Conservation (phyloP, 1,284 basidiomycete species). For the Trichosporon ovoides region DNA sequence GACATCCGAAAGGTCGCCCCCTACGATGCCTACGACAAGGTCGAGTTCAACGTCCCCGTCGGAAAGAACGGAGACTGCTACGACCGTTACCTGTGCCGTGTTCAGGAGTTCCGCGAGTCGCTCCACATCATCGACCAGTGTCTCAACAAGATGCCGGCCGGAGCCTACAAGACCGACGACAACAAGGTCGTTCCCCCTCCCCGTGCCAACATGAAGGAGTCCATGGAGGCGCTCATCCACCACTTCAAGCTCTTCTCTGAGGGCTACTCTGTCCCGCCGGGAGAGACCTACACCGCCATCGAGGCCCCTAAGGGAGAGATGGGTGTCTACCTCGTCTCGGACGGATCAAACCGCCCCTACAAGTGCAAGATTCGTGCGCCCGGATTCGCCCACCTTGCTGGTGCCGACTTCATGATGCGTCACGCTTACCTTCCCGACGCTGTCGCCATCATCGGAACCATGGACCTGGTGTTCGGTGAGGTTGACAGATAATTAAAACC, state of each 20-base stretch:
- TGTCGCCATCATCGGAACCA: slow-evolving; percentile 89
- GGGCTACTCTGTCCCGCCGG: slow-evolving; percentile 95
- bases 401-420: slow-evolving; percentile 80
- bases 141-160: slow-evolving; percentile 94
- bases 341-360: slow-evolving; percentile 88
- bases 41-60: slow-evolving; percentile 95
- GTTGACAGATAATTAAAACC: slow-evolving; percentile 49
- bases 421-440: slow-evolving; percentile 87
- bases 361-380: slow-evolving; percentile 90
- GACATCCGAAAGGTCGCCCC: slow-evolving; percentile 87
- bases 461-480: slow-evolving; percentile 74
- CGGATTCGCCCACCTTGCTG: slow-evolving; percentile 87
- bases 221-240: slow-evolving; percentile 95
- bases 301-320: slow-evolving; percentile 99
- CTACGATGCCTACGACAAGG: slow-evolving; percentile 97
- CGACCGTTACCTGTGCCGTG: slow-evolving; percentile 80
- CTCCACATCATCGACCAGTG: slow-evolving; percentile 85
- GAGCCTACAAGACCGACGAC: slow-evolving; percentile 92
- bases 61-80: slow-evolving; percentile 96
- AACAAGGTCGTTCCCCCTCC: slow-evolving; percentile 97
- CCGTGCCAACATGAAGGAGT: slow-evolving; percentile 96
- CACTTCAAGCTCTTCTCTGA: slow-evolving; percentile 99
- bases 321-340: slow-evolving; percentile 92
- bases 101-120: slow-evolving; percentile 96
- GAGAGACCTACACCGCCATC: slow-evolving; percentile 95